phyloP scores from a whole-genome alignment of 768 basidiomycete genomes.

The Mycena rosella region DNA sequence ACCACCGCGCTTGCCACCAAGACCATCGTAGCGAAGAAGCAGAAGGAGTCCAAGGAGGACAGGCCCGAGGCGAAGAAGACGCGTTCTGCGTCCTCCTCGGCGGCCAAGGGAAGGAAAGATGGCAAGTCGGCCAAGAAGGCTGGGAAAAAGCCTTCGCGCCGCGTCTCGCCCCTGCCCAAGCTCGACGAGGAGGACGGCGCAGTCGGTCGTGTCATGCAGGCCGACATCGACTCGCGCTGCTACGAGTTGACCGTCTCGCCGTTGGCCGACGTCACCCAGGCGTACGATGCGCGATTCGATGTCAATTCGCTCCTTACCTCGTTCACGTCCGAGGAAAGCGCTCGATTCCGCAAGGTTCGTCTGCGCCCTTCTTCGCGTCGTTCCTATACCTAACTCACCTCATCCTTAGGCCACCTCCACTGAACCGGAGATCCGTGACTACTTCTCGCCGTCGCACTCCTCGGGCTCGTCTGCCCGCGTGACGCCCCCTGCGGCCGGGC shows the following conservation, averaged over 20 bases:
- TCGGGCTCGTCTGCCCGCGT: slow-evolving; percentile 46
- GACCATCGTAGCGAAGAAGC: slow-evolving; percentile 55
- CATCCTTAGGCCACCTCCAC: slow-evolving; percentile 61
- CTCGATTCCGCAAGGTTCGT: slow-evolving; percentile 63
- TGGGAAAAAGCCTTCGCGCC: slow-evolving; percentile 56
- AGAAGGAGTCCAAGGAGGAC: slow-evolving; percentile 59
- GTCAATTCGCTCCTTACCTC: slow-evolving; percentile 47
- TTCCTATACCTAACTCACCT: slow-evolving; percentile 21
- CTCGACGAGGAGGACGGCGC: slow-evolving; percentile 63
- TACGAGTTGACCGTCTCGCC: slow-evolving; percentile 85
- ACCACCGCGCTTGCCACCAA: slow-evolving; percentile 71
- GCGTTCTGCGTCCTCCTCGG: slow-evolving; percentile 58
- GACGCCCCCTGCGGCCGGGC: slow-evolving; percentile 35
- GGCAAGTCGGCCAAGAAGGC: slow-evolving; percentile 54
- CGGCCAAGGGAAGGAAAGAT: slow-evolving; percentile 52
- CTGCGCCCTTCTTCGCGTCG: slow-evolving; percentile 30
- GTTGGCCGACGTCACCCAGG: slow-evolving; percentile 80
- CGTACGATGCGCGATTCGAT: slow-evolving; percentile 63
- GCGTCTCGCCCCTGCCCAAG: slow-evolving; percentile 71
- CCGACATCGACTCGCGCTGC: slow-evolving; percentile 76
- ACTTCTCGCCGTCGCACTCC: slow-evolving; percentile 56
- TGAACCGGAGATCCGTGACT: slow-evolving; percentile 71
- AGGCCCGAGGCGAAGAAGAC: slow-evolving; percentile 72
- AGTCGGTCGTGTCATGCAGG: slow-evolving; percentile 56
- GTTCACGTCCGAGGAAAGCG: slow-evolving; percentile 48